Conservation (phyloP, 306 rosid genomes). For the Lathyrus aphaca region DNA sequence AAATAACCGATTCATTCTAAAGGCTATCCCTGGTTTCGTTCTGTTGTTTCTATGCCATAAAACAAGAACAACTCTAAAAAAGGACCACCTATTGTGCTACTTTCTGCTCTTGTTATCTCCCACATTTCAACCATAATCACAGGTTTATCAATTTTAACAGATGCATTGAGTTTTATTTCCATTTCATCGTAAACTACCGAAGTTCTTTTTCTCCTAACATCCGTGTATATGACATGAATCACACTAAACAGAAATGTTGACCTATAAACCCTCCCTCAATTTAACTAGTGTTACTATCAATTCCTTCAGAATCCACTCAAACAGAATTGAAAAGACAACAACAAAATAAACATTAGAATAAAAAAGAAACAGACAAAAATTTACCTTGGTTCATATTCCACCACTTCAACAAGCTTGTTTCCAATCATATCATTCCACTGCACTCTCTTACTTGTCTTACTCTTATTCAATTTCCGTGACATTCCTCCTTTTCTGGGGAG, state of each 20-base stretch:
- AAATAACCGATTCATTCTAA: background rate
- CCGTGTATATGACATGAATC: background rate
- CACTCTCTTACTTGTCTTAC: conserved; percentile 63
- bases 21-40: background rate
- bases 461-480: conserved; percentile 61
- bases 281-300: too few species aligned
- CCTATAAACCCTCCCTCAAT: conserved; percentile 1
- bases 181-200: background rate
- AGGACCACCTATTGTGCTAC: background rate
- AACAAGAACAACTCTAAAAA: background rate
- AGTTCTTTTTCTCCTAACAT: background rate
- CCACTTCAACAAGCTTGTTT: conserved; percentile 74
- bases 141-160: conserved; percentile 7
- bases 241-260: background rate
- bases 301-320: too few species aligned
- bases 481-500: conserved; percentile 60
- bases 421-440: conserved; percentile 94
- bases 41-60: background rate
- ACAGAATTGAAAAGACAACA: background rate
- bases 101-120: background rate
- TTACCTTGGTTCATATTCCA: conserved; percentile 84
- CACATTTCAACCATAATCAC: background rate
- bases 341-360: background rate
- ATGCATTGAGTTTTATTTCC: background rate
- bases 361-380: conserved; percentile 16